phyloP scores from a whole-genome alignment of 495 filamentous ascomycete genomes.

The Penicillium taxi region DNA sequence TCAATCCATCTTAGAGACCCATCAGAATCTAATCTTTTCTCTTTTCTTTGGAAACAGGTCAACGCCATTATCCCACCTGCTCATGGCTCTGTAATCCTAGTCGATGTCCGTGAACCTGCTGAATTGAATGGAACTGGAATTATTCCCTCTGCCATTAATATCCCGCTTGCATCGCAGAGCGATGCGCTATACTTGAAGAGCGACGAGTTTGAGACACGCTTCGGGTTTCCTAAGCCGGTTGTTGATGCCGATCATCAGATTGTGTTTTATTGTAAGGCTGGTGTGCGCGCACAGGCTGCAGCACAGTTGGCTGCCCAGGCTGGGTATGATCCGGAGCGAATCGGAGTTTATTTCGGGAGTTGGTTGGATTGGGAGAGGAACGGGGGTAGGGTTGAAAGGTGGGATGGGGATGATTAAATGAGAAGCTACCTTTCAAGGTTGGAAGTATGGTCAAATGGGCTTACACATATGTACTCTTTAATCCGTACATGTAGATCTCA shows the following conservation, averaged over 20 bases:
- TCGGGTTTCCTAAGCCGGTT: slow-evolving; percentile 39
- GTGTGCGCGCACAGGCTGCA: slow-evolving; percentile 74
- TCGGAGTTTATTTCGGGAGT: slow-evolving; percentile 80
- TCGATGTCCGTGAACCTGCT: slow-evolving; percentile 78
- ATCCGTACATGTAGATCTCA: too few species aligned
- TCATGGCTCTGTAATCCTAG: slow-evolving; percentile 29
- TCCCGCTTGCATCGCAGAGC: slow-evolving; percentile 68
- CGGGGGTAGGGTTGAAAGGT: slow-evolving; percentile 53
- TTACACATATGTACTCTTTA: too few species aligned
- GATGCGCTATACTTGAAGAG: slow-evolving; percentile 65
- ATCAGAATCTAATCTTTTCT: neutral
- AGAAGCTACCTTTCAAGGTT: neutral
- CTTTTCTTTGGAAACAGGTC: slow-evolving; percentile 20
- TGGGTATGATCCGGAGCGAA: slow-evolving; percentile 61
- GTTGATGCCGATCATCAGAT: slow-evolving; percentile 30
- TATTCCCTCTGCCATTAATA: slow-evolving; percentile 71
- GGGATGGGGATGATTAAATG: slow-evolving; percentile 33
- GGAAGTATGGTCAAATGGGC: neutral
- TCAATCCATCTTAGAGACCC: neutral
- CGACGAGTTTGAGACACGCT: slow-evolving; percentile 62
- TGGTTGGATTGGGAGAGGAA: slow-evolving; percentile 81
- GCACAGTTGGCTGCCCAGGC: slow-evolving; percentile 68
- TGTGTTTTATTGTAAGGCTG: slow-evolving; percentile 89
- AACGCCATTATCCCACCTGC: slow-evolving; percentile 29
- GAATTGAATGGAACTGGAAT: slow-evolving; percentile 61